Percentiles rank a stretch among this genome's conserved stretches.
Conservation (phyloP, 768 basidiomycete genomes). For the Pleurotus cornucopiae region DNA sequence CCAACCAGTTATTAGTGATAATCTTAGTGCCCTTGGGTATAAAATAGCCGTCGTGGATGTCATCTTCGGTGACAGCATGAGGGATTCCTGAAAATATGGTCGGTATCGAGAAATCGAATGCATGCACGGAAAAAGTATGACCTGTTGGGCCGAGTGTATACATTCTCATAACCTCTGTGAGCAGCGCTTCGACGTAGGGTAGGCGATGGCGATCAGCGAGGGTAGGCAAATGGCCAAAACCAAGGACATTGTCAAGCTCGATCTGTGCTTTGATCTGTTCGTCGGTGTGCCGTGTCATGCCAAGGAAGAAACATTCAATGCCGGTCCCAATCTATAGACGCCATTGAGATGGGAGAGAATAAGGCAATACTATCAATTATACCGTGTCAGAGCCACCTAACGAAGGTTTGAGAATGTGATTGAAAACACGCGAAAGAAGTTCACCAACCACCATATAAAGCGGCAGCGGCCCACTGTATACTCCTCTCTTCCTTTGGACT, state of each 20-base stretch:
- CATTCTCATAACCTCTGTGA: constrained; percentile 54
- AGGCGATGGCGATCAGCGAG: constrained; percentile 53
- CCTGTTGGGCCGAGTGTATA: constrained; percentile 42
- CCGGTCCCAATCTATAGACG: constrained; percentile 43
- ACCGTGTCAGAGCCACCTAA: constrained; percentile 55
- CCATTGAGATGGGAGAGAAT: constrained; percentile 15
- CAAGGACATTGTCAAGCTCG: constrained; percentile 59
- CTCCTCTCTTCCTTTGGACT: constrained; percentile 54
- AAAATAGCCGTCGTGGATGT: constrained; percentile 2
- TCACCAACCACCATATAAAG: constrained; percentile 32
- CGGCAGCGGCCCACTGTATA: constrained; percentile 62
- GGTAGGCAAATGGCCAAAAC: constrained; percentile 55
- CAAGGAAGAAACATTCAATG: constrained; percentile 58
- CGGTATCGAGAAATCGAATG: background rate
- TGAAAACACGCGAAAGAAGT: background rate
- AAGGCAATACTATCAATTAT: background rate
- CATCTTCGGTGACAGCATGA: constrained; percentile 54
- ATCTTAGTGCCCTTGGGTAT: constrained; percentile 8
- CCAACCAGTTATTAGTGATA: constrained; percentile 5
- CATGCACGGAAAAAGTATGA: constrained; percentile 6
- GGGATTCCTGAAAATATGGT: constrained; percentile 31
- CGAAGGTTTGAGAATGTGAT: background rate
- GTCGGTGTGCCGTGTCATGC: constrained; percentile 53
- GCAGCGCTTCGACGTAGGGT: constrained; percentile 60
- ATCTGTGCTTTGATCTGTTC: constrained; percentile 54